Conservation (phyloP, 2,329 filamentous ascomycete genomes). For the Exophiala viscosa region DNA sequence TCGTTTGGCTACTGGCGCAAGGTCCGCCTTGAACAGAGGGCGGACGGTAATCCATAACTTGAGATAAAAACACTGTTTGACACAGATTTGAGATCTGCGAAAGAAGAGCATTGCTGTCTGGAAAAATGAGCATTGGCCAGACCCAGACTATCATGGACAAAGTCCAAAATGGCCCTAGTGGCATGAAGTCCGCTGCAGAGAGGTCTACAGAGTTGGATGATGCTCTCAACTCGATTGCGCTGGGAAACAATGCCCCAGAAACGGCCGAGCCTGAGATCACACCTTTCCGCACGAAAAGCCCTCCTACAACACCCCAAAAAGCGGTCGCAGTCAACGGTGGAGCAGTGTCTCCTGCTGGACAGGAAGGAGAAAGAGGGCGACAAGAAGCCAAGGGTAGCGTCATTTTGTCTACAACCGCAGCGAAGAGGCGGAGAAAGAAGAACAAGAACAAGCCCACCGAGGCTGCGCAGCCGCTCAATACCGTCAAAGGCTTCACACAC, state of each 20-base stretch:
- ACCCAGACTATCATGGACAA: slow-evolving; percentile 21
- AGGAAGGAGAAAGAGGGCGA: slow-evolving; percentile 21
- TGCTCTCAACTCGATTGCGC: slow-evolving; percentile 14
- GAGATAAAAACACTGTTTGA: slow-evolving; percentile 1
- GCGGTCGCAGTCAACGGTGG: slow-evolving; percentile 5
- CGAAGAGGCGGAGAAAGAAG: slow-evolving; percentile 42
- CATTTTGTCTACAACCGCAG: slow-evolving; percentile 32
- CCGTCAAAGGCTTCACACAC: slow-evolving; percentile 42
- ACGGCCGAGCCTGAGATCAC: slow-evolving; percentile 27
- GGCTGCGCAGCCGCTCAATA: slow-evolving; percentile 35
- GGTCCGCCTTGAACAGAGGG: slow-evolving; percentile 50
- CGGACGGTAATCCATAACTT: slow-evolving; percentile 44
- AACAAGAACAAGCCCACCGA: slow-evolving; percentile 31
- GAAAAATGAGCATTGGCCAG: slow-evolving; percentile 19
- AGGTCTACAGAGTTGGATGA: slow-evolving; percentile 9
- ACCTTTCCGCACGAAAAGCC: slow-evolving; percentile 24
- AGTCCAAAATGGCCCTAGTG: neutral
- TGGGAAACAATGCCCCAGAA: slow-evolving; percentile 11
- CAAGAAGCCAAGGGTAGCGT: slow-evolving; percentile 28
- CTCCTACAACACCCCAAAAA: slow-evolving; percentile 20
- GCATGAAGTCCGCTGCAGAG: neutral
- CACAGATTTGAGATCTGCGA: neutral
- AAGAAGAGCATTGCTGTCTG: neutral
- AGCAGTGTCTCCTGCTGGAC: slow-evolving; percentile 1
- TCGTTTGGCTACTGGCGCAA: slow-evolving; percentile 46